phyloP scores from a whole-genome alignment of 768 basidiomycete species.

The Auricularia sp. region DNA sequence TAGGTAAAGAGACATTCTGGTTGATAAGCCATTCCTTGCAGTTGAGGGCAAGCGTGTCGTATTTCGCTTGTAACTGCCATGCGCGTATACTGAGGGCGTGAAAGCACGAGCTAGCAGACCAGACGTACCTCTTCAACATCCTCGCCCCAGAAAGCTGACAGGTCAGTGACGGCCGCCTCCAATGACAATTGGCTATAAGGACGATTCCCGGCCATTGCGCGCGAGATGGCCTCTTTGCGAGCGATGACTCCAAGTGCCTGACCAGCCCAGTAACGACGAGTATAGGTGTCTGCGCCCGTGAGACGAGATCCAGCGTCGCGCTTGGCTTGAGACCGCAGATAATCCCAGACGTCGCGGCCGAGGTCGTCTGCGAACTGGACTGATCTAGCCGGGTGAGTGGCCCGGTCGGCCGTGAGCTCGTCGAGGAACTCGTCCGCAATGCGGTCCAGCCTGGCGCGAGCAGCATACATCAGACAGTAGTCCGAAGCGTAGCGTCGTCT shows the following conservation, averaged over 20 bases:
- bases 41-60: background rate
- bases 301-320: background rate
- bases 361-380: conserved; percentile 27
- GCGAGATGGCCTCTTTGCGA: conserved; percentile 27
- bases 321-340: conserved; percentile 4
- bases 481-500: background rate
- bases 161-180: conserved; percentile 36
- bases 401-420: conserved; percentile 19
- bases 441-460: conserved; percentile 34
- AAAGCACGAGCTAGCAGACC: background rate
- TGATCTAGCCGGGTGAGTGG: conserved; percentile 29
- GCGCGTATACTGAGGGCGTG: background rate
- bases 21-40: background rate
- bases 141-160: conserved; percentile 44
- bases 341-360: conserved; percentile 48
- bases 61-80: background rate
- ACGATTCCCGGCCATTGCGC: conserved; percentile 3
- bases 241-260: conserved; percentile 34
- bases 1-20: background rate
- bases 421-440: conserved; percentile 32
- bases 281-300: conserved; percentile 15
- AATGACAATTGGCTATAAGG: conserved; percentile 19
- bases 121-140: conserved; percentile 32
- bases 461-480: conserved; percentile 27
- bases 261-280: conserved; percentile 42